Evolutionary conservation across 2,329 filamentous ascomycete species (phyloP), one percentile per base, ranked within the genome.

Genomic region (Talaromyces atroroseus): DNA sequence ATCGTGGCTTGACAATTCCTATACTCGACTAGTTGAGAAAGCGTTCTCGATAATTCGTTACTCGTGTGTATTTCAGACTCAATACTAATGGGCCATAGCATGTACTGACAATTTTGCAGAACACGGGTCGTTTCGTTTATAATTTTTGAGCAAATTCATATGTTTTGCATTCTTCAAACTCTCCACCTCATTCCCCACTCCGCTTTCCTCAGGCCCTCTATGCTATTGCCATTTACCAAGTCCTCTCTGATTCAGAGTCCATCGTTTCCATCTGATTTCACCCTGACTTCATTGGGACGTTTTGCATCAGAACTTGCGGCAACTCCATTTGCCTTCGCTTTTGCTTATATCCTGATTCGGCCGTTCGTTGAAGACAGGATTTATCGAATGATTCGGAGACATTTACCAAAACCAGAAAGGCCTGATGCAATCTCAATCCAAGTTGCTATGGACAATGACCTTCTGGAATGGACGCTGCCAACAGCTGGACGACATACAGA

Each of bases 401-500:
- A 68, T 47, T 56, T 76, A n/a, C 72, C 72, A n/a, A 74, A 75
- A 57, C 72, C 73, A 29, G 68, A 62, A 32, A 61, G 68, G 7
- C 71, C 72, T 12, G 72, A 76, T 61, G 71, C 72, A 32, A 65
- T 74, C 26, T 76, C 73, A 7, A 66, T 76, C 53, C 66, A 69
- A 52, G 72, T 75, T 56, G 73, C 73, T 7, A 63, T 67, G n/a
- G 72, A 75, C 44, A 73, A 74, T 59, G 74, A 74, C 44, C 66
- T 76, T 16, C 66, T 75, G 45, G 73, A 75, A 53, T 75, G 73
- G 73, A 72, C 74, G 42, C 67, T 73, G 21, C 73, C 73, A 11
- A 67, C 67, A 4, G 62, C 74, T 6, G 73, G 72, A 3, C 71
- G 72, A 44, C 67, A 70, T 52, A 65, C 71, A n/a, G 68, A 71